These are phyloP conservation scores for Paecilomyces niveus DNA, from an alignment of 2,329 filamentous ascomycete species.

Conservation along the genomic window DNA sequence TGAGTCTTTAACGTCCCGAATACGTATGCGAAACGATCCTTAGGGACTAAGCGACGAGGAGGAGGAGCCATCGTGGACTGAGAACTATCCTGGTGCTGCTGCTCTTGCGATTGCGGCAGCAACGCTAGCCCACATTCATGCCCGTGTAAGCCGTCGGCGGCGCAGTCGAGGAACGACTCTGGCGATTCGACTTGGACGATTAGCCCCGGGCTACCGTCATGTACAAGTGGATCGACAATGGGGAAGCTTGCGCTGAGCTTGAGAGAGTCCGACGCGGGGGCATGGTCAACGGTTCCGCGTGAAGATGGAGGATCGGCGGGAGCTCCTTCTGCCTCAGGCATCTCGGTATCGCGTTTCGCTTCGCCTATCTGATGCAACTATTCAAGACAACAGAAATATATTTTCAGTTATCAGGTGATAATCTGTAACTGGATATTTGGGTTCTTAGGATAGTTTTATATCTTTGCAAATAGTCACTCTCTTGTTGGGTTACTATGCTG, in stretches of 20 bases:
- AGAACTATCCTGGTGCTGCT: slow-evolving; percentile 6
- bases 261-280: not conserved
- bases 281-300: not conserved
- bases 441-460: too few species aligned
- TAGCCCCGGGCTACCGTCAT: not conserved
- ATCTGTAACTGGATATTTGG: not conserved
- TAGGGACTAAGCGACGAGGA: slow-evolving; percentile 43
- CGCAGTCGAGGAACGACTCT: slow-evolving; percentile 1
- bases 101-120: slow-evolving; percentile 9
- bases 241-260: not conserved
- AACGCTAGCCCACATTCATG: slow-evolving; percentile 9
- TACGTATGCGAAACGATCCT: slow-evolving; percentile 60
- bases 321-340: not conserved
- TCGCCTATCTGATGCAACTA: not conserved
- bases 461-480: not conserved
- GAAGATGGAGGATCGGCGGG: not conserved
- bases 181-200: not conserved
- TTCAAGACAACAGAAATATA: not conserved
- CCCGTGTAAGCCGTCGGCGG: slow-evolving; percentile 15
- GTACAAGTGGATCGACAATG: not conserved
- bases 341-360: not conserved
- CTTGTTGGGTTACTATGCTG: not conserved
- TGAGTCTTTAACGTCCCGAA: slow-evolving; percentile 65
- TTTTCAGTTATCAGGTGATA: not conserved
- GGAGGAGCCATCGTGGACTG: slow-evolving; percentile 29